Conservation (phyloP, 306 rosid species). For the Herpetospermum pedunculosum region DNA sequence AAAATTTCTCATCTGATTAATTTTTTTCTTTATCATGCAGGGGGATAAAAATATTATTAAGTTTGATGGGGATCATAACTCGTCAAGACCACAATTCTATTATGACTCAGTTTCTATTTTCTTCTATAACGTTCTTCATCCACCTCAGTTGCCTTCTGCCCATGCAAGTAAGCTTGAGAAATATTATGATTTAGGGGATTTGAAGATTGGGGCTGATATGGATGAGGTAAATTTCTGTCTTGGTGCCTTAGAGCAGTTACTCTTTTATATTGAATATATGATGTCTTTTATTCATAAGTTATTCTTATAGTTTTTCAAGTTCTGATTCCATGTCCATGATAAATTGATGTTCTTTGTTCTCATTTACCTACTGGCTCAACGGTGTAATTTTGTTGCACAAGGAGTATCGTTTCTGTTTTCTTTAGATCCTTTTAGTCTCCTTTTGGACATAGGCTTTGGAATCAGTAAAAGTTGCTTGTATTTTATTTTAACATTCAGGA, state of each 20-base stretch:
- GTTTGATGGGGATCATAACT: constrained; percentile 92
- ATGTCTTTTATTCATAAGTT: neutral
- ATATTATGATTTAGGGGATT: constrained; percentile 59
- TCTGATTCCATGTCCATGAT: neutral
- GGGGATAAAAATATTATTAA: constrained; percentile 76
- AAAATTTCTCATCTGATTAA: constrained; percentile 5
- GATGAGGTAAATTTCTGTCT: constrained; percentile 46
- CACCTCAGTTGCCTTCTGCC: constrained; percentile 51
- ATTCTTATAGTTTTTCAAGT: neutral
- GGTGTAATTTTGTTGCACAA: neutral
- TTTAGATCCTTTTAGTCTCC: neutral
- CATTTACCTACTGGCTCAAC: neutral
- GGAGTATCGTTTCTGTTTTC: neutral
- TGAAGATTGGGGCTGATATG: constrained; percentile 49
- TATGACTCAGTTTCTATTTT: constrained; percentile 78
- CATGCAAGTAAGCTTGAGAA: constrained; percentile 49
- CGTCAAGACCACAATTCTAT: constrained; percentile 89
- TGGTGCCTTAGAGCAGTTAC: neutral
- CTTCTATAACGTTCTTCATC: constrained; percentile 82
- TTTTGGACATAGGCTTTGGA: neutral
- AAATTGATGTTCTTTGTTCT: neutral
- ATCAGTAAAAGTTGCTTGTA: neutral
- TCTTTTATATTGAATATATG: neutral
- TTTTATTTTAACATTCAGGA: neutral
- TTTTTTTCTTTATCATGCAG: constrained; percentile 30